phyloP scores from a whole-genome alignment of 2,329 filamentous ascomycete genomes.

The Helotiales sp. region DNA sequence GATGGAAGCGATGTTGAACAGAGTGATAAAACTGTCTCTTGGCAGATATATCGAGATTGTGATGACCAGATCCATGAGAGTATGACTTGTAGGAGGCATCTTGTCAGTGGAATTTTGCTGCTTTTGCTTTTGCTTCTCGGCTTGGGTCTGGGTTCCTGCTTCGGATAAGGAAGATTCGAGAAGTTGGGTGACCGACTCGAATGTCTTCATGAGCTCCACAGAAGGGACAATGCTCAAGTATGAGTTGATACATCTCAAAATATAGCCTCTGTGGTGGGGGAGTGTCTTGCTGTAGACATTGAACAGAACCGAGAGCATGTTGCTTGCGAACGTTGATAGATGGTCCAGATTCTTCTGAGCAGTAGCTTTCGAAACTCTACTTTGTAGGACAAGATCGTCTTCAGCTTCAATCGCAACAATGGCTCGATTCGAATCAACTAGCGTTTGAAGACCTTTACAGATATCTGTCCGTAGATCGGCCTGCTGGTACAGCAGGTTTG shows the following conservation, averaged over 20 bases:
- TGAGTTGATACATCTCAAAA: constrained; percentile 92
- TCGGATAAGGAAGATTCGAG: constrained; percentile 73
- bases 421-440: constrained; percentile 91
- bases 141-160: constrained; percentile 64
- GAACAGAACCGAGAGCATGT: constrained; percentile 95
- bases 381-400: constrained; percentile 73
- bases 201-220: constrained; percentile 83
- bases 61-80: constrained; percentile 94
- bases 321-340: constrained; percentile 78
- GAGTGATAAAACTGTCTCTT: constrained; percentile 77
- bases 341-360: constrained; percentile 84
- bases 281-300: constrained; percentile 98
- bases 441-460: constrained; percentile 81
- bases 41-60: constrained; percentile 95
- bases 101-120: constrained; percentile 62
- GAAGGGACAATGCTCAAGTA: constrained; percentile 87
- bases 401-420: constrained; percentile 72
- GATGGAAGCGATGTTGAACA: constrained; percentile 85
- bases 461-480: constrained; percentile 85
- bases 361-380: constrained; percentile 74
- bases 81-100: constrained; percentile 92
- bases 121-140: constrained; percentile 66
- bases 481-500: constrained; percentile 92
- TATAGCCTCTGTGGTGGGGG: constrained; percentile 87
- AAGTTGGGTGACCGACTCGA: constrained; percentile 84